phyloP scores from a whole-genome alignment of 441 rosid species.

The Caryocar brasiliense region DNA sequence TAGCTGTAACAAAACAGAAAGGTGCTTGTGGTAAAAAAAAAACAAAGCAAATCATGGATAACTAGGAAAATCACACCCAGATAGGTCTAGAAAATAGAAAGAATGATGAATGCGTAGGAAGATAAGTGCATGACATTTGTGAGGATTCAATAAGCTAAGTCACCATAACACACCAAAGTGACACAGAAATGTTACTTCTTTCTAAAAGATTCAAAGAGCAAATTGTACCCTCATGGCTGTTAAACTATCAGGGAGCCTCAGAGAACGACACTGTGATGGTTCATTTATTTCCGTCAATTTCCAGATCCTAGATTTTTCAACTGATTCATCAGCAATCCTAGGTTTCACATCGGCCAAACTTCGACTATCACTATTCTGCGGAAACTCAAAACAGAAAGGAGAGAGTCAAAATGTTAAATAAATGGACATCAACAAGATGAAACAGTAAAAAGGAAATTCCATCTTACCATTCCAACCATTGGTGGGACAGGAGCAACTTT shows the following conservation, averaged over 20 bases:
- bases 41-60: too few relatives aligned
- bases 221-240: slow-evolving; percentile 52
- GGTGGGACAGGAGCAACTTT: slow-evolving; percentile 43
- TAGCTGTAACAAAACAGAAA: too few relatives aligned
- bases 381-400: slow-evolving; percentile 13
- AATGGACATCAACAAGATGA: too few relatives aligned
- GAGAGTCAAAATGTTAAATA: neutral
- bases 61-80: too few relatives aligned
- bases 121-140: too few relatives aligned
- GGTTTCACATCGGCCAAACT: slow-evolving; percentile 58
- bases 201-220: neutral
- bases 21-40: too few relatives aligned
- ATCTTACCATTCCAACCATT: slow-evolving; percentile 55
- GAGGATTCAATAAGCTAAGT: too few relatives aligned
- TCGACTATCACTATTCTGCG: slow-evolving; percentile 49
- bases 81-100: too few relatives aligned
- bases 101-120: too few relatives aligned
- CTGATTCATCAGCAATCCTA: slow-evolving; percentile 51
- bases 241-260: slow-evolving; percentile 63
- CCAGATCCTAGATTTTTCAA: slow-evolving; percentile 68
- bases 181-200: too few relatives aligned
- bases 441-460: too few relatives aligned
- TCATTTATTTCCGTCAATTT: slow-evolving; percentile 74
- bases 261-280: slow-evolving; percentile 62
- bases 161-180: neutral